Evolutionary conservation across 2,329 filamentous ascomycete genomes (phyloP), one percentile per base, ranked within the genome.

Genomic region (Colletotrichum chlorophyti): DNA sequence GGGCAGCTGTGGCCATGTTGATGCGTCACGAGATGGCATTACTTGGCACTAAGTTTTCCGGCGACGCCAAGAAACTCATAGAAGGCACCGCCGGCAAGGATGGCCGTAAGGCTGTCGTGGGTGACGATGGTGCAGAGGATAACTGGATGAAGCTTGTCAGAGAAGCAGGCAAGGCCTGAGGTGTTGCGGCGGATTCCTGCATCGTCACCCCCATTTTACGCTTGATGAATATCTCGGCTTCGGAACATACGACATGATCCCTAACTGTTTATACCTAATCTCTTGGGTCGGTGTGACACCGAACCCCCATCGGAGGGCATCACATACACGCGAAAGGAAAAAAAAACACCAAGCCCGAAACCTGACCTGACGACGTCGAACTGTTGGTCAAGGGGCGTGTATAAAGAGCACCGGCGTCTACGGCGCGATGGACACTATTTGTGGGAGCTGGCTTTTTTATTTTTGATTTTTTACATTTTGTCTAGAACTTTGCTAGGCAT

Each of bases 1-100:
- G 90, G 0, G 89, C 89, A 1, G 89, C 85, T 0, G 87, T 93
- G 0, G 91, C 88, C 0, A 76, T 91, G 15, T 71, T 95, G 17
- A 65, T 83, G 5, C 75, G 77, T 26, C 76, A 75, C 15, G 83
- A 86, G 65, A 82, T 82, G 73, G 68, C 75, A 1, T 70, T 86
- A 3, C 74, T 86, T 1, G 75, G 77, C 8, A 74, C 79, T 10
- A 76, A 74, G 63, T 79, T 72, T 3, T 65, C 72, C 0, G 72
- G 70, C 0, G 82, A 84, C 46, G 74, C 85, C 6, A 71, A 71
- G 52, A 65, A 68, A 2, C 69, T 80, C 57, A 66, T 77, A 40
- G 54, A 72, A 48, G 63, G 70, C 60, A 62, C 55, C 32, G 37
- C 23, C 31, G 54, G 17, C 63, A 63, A 59, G 46, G 49, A 61